Conservation (phyloP, 495 filamentous ascomycete genomes). For the Rostrohypoxylon terebratum region DNA sequence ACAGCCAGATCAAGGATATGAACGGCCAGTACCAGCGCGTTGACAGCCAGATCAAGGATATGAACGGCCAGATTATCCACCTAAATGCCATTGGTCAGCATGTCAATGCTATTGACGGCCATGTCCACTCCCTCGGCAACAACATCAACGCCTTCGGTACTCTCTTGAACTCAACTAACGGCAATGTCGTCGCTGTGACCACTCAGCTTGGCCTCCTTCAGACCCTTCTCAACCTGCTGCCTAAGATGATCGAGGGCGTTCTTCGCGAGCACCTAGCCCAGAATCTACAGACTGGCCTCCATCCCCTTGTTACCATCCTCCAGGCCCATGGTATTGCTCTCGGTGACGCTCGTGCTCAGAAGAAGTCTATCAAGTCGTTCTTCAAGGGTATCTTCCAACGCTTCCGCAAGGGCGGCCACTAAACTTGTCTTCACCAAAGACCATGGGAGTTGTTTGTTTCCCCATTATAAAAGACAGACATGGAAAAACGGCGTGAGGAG, state of each 20-base stretch:
- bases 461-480: too few relatives aligned
- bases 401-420: background rate
- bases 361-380: constrained; percentile 3
- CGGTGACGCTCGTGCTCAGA: background rate
- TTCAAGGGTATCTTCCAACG: background rate
- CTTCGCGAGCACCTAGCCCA: background rate
- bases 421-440: background rate
- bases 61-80: constrained; percentile 36
- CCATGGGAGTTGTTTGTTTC: background rate
- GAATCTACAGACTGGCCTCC: background rate
- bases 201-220: constrained; percentile 41
- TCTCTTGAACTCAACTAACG: constrained; percentile 48
- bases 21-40: constrained; percentile 27
- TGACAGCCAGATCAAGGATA: constrained; percentile 3
- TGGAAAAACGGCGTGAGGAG: too few relatives aligned
- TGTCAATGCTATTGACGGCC: constrained; percentile 45
- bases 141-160: constrained; percentile 43
- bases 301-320: constrained; percentile 16
- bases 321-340: constrained; percentile 1
- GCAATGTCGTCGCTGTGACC: constrained; percentile 37
- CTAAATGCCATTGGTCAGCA: constrained; percentile 44
- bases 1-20: constrained; percentile 13
- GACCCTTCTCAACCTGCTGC: constrained; percentile 45
- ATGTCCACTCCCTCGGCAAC: constrained; percentile 47
- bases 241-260: constrained; percentile 37